Evolutionary conservation across 805 yeast genomes (phyloP).

Genomic region (Cyberlindnera bimundalis): DNA sequence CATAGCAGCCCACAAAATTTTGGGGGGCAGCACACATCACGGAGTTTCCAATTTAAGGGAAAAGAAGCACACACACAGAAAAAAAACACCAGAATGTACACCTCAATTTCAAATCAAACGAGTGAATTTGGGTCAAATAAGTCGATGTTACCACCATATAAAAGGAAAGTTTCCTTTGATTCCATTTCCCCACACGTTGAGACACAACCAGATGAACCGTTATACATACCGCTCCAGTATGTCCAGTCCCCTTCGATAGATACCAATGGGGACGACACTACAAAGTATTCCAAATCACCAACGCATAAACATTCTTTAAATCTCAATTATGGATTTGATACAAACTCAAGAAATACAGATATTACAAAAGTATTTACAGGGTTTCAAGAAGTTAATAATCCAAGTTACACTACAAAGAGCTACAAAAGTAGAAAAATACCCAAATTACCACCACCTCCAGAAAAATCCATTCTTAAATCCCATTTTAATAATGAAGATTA

Average conservation of each 20-base stretch:
- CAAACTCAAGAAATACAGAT: constrained; percentile 16
- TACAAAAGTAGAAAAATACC: constrained; percentile 17
- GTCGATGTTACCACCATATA: constrained; percentile 16
- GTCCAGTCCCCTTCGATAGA: background rate
- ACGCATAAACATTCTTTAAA: constrained; percentile 14
- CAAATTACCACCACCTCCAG: constrained; percentile 27
- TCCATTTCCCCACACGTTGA: constrained; percentile 21
- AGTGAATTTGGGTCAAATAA: too few species aligned
- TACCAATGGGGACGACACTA: background rate
- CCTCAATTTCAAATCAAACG: too few species aligned
- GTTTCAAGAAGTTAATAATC: constrained; percentile 15
- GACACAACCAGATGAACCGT: constrained; percentile 21
- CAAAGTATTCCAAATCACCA: background rate
- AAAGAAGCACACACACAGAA: too few species aligned
- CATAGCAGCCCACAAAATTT: too few species aligned
- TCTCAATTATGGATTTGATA: constrained; percentile 24
- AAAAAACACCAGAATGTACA: too few species aligned
- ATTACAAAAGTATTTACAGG: constrained; percentile 15
- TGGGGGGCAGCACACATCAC: background rate
- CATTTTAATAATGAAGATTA: background rate
- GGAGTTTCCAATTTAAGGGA: too few species aligned
- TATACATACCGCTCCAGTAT: constrained; percentile 28
- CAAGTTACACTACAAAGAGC: background rate
- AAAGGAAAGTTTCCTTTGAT: constrained; percentile 27
- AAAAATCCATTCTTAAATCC: constrained; percentile 23